Evolutionary conservation across 2,329 filamentous ascomycete genomes (phyloP), one percentile per base, ranked within the genome.

Genomic region (Cladophialophora carrionii): DNA sequence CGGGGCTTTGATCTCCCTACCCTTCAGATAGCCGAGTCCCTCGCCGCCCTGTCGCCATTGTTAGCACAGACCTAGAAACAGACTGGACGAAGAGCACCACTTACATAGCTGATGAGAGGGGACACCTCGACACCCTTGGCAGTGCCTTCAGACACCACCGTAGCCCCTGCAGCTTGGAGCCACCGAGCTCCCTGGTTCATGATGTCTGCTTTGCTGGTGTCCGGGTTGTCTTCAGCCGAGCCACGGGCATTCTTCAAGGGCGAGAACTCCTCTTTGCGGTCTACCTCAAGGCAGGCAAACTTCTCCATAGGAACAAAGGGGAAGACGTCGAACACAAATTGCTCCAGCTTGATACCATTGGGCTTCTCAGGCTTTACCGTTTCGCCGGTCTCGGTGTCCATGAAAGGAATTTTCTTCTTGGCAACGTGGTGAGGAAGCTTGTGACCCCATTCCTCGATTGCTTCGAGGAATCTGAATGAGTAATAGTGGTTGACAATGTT

Each of bases 401-500:
- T 85, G 76, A 87, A 89, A 10, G 94, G 93, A 68, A 99, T 99
- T 90, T 99, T 99, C 90, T 99, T 99, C 78, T 90, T 88, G 52
- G 95, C 95, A 69, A 99, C 88, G 83, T 99, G 95, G 78, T 98
- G 95, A 17, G 94, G 94, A 59, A 99, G 86, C 78, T 89, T 87
- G 80, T 92, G 85, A 20, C 87, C 88, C 91, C 92, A 97, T 72
- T 87, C 81, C 64, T 95, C 92, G 72, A 97, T 96, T 69, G 87
- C 89, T 78, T 96, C 90, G 56, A 99, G 85, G 85, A 97, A 98
- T 71, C 85, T 82, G 83, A 93, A 94, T 54, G 92, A 96, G 83
- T 99, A 99, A 86, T 98, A 99, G 85, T 99, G 95, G 84, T 99
- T 99, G 81, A 99, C 95, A 73, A 99, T 99, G 83, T 99, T 99